Percentiles rank a stretch among this genome's conserved stretches.
Conservation (phyloP, 306 rosid genomes). For the Luffa acutangula region DNA sequence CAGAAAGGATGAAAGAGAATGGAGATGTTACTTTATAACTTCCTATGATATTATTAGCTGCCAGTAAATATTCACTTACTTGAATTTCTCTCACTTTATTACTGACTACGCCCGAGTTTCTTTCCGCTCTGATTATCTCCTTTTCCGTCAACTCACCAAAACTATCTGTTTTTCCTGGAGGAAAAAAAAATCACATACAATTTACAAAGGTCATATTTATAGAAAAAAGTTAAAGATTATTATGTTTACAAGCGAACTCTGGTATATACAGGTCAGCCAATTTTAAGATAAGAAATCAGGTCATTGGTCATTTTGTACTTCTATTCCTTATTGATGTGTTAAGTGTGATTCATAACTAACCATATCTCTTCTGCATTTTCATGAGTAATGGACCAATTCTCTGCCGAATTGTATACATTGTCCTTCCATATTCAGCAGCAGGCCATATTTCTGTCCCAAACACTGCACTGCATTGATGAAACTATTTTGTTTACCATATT, state of each 20-base stretch:
- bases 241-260: background rate
- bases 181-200: constrained; percentile 2
- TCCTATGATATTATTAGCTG: background rate
- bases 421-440: constrained; percentile 96
- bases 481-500: constrained; percentile 24
- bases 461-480: constrained; percentile 71
- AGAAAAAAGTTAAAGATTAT: background rate
- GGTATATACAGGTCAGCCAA: background rate
- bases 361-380: constrained; percentile 83
- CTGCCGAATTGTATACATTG: constrained; percentile 95
- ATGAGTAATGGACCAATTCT: constrained; percentile 82
- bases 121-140: constrained; percentile 93
- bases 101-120: constrained; percentile 86
- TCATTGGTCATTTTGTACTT: background rate
- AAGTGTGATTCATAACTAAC: constrained; percentile 35
- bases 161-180: constrained; percentile 49
- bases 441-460: constrained; percentile 98
- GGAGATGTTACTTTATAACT: background rate
- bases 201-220: constrained; percentile 8
- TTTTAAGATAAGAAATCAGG: background rate
- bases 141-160: constrained; percentile 62
- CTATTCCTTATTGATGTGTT: background rate
- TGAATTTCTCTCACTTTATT: constrained; percentile 89
- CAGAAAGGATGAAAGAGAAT: background rate
- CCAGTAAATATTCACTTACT: constrained; percentile 35